Evolutionary conservation across 2,329 filamentous ascomycete genomes (phyloP).

Genomic region (Hypoxylon sp.): DNA sequence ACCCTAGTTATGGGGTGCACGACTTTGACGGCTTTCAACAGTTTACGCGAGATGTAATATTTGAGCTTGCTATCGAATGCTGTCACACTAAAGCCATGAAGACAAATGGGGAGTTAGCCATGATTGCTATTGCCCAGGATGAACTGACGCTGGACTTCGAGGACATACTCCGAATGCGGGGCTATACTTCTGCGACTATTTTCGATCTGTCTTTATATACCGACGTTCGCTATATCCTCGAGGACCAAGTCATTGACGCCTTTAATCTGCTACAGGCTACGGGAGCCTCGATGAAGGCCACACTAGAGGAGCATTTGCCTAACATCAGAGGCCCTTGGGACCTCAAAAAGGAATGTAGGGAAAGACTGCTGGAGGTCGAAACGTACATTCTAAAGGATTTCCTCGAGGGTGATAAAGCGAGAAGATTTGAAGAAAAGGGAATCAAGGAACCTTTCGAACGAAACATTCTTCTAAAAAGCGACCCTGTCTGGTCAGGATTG

Average conservation of each 20-base stretch:
- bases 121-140: constrained; percentile 48
- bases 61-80: constrained; percentile 47
- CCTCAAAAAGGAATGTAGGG: constrained; percentile 25
- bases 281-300: constrained; percentile 31
- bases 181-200: constrained; percentile 48
- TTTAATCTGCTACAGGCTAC: constrained; percentile 47
- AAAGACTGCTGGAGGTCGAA: constrained; percentile 37
- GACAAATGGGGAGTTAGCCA: constrained; percentile 37
- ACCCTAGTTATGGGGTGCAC: constrained; percentile 45
- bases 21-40: constrained; percentile 36
- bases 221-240: constrained; percentile 54
- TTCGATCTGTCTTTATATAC: constrained; percentile 53
- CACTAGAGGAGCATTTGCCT: constrained; percentile 34
- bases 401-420: constrained; percentile 41
- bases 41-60: constrained; percentile 43
- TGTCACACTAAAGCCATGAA: constrained; percentile 51
- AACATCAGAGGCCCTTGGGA: constrained; percentile 34
- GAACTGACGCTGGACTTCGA: constrained; percentile 50
- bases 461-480: constrained; percentile 43
- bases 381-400: constrained; percentile 45
- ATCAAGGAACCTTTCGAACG: constrained; percentile 37
- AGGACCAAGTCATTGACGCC: constrained; percentile 40
- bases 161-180: constrained; percentile 40
- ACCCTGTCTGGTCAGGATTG: constrained; percentile 49
- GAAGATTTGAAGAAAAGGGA: constrained; percentile 30